A percentile compares a stretch with the other conserved stretches of the same genome.
phyloP scores from a whole-genome alignment of 2,329 filamentous ascomycete genomes.

The Monosporascus ibericus region DNA sequence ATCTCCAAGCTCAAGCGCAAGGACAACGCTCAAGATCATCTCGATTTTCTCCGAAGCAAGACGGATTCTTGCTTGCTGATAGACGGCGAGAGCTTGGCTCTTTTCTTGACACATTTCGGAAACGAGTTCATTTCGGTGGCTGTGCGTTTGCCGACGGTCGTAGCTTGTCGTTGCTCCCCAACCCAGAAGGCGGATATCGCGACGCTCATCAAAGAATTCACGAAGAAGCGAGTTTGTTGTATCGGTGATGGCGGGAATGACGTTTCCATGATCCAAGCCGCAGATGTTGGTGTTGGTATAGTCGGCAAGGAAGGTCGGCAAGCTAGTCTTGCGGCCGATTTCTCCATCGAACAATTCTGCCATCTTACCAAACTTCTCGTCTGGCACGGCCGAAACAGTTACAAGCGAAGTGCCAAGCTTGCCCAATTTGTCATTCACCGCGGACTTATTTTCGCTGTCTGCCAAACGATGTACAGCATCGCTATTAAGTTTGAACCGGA shows the following conservation, averaged over 20 bases:
- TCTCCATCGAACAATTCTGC: conserved; percentile 91
- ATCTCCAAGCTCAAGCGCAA: conserved; percentile 80
- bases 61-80: conserved; percentile 84
- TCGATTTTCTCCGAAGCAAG: conserved; percentile 84
- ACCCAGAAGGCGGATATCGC: conserved; percentile 96
- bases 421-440: conserved; percentile 98
- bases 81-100: conserved; percentile 81
- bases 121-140: conserved; percentile 83
- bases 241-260: conserved; percentile 98
- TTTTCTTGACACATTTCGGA: conserved; percentile 78
- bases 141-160: conserved; percentile 81
- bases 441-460: conserved; percentile 89
- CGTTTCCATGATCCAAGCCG: conserved; percentile 98
- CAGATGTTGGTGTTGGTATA: conserved; percentile 95
- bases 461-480: conserved; percentile 96
- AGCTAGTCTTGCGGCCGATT: conserved; percentile 90
- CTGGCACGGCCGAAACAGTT: conserved; percentile 96
- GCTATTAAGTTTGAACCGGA: conserved; percentile 89
- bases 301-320: conserved; percentile 97
- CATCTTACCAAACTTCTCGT: conserved; percentile 96
- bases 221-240: conserved; percentile 92
- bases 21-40: conserved; percentile 77
- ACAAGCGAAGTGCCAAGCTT: conserved; percentile 92
- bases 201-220: conserved; percentile 80
- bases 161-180: conserved; percentile 93